Base-by-base conservation (phyloP, 495 filamentous ascomycete genomes). In the Penicillium argentinense region DNA sequence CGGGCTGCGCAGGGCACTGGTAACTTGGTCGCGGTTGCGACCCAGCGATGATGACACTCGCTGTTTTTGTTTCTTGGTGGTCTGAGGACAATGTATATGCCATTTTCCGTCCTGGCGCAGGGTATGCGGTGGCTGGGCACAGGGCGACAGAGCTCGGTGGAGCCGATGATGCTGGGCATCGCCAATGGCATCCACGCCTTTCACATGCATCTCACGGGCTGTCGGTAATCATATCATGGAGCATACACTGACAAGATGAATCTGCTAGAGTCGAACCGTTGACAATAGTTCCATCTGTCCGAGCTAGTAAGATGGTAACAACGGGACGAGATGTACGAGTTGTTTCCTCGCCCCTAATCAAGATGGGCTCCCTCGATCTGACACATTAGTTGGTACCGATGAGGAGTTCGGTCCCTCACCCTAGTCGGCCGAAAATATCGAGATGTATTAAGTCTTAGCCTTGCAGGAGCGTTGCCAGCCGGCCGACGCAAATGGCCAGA, bases 371-470 rank as follows among this genome's bases (percentile, higher is more conserved):
- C 43, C 28, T 25, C 59, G 59, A 62, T 62, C 59, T 59, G 42
- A 49, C 49, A 49, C 44, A 43, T 13, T 37, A 47, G 41, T 24
- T 30, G 39, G 39, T 32, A 39, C 43, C 59, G 59, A 62, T 62
- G 56, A 54, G 53, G 44, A 54, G 59, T 56, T 62, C 56, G 52
- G 36, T 43, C 54, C 32, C 49, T 53, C 25, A 45, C 22, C 49
- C 49, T 53, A 41, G 38, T 46, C 37, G 13, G 22, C 29, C 33
- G 16, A 11, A 9, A 29, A 39, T 39, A 45, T 42, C 40, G 28
- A 53, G 49, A 45, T 56, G 38, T 28, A 34, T 39, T 42, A 26
- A 26, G 27, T 27, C 38, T 26, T 28, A 47, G 34, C 33, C 14
- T 36, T 36, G 18, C 17, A 36, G 6, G n/a, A 33, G 30, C n/a